Conservation (phyloP, 1,139 yeast genomes). For the Hanseniaspora uvarum region DNA sequence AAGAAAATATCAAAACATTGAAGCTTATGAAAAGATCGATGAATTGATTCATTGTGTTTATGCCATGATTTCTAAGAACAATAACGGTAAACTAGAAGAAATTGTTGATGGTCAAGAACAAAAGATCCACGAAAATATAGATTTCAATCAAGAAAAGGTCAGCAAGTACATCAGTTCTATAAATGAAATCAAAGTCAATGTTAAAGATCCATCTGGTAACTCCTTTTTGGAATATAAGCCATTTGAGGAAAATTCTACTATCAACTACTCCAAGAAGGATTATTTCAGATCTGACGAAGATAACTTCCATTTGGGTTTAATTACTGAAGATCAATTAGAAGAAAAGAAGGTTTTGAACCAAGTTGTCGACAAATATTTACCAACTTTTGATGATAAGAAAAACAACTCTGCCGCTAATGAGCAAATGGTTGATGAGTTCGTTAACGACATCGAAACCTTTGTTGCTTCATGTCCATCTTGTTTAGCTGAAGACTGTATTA, state of each 20-base stretch:
- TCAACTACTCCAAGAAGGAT: conserved; percentile 81
- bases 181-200: conserved; percentile 46
- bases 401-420: conserved; percentile 35
- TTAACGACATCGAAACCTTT: conserved; percentile 87
- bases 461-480: conserved; percentile 89
- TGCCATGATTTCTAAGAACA: conserved; percentile 49
- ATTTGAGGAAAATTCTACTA: conserved; percentile 57
- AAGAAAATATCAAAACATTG: conserved; percentile 65
- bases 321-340: conserved; percentile 68
- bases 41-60: conserved; percentile 54
- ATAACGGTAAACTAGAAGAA: conserved; percentile 51
- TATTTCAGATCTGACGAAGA: conserved; percentile 83
- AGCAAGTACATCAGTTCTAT: not conserved
- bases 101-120: conserved; percentile 17
- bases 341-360: conserved; percentile 20
- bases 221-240: conserved; percentile 92
- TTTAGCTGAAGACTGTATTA: conserved; percentile 56
- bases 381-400: conserved; percentile 27
- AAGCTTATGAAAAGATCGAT: conserved; percentile 62
- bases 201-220: conserved; percentile 95
- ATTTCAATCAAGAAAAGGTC: conserved; percentile 10
- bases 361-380: conserved; percentile 17
- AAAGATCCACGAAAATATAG: conserved; percentile 15
- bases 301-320: conserved; percentile 74
- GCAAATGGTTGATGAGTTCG: conserved; percentile 73